phyloP scores from a whole-genome alignment of 129 eudicot species.

The Centrapalus pauciflorus region DNA sequence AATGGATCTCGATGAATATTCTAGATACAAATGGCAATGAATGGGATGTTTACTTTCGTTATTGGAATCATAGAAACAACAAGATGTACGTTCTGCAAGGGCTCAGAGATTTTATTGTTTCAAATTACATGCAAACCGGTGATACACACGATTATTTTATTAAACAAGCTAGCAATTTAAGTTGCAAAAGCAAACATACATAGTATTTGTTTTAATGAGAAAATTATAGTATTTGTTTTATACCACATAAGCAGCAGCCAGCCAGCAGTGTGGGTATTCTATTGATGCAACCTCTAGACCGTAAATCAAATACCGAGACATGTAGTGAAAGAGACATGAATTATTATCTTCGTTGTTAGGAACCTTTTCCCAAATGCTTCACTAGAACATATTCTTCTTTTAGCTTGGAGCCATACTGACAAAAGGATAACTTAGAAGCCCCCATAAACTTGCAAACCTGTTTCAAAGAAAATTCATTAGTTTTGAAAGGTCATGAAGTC shows the following conservation, averaged over 20 bases:
- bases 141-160: no score
- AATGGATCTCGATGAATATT: no score
- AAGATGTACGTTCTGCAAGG: no score
- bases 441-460: constrained; percentile 97
- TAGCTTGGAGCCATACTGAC: constrained; percentile 93
- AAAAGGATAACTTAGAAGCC: constrained; percentile 86
- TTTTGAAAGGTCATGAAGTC: background rate
- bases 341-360: constrained; percentile 41
- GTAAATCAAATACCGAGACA: background rate
- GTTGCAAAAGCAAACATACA: no score
- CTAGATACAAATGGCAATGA: no score
- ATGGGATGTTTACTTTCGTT: no score
- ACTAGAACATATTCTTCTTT: constrained; percentile 93
- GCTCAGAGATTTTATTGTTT: no score
- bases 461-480: constrained; percentile 6
- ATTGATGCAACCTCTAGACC: background rate
- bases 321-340: constrained; percentile 3
- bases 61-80: no score
- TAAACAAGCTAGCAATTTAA: no score
- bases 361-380: constrained; percentile 76
- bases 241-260: background rate
- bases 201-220: background rate
- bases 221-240: background rate
- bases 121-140: no score
- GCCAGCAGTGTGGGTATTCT: no score